Evolutionary conservation across 192 early-diverging fungal genomes (phyloP).

Genomic region (Podila epigama): DNA sequence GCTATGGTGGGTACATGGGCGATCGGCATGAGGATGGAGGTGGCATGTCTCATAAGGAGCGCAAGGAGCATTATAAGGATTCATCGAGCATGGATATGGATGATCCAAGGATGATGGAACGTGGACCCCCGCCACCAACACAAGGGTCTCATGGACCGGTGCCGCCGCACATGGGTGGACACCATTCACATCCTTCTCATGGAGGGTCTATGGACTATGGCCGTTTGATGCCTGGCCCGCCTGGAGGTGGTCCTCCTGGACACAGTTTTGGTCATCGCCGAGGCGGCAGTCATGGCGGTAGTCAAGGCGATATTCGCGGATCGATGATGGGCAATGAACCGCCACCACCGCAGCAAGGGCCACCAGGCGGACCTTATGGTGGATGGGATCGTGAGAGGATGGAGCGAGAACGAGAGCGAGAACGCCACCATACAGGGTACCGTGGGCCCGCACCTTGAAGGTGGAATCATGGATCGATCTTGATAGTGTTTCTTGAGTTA

Average conservation of each 20-base stretch:
- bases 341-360: slow-evolving; percentile 18
- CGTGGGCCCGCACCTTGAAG: slow-evolving; percentile 7
- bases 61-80: slow-evolving; percentile 46
- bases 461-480: too few relatives aligned
- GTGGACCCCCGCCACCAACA: slow-evolving; percentile 21
- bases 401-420: slow-evolving; percentile 33
- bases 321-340: slow-evolving; percentile 32
- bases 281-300: slow-evolving; percentile 38
- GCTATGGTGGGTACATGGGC: slow-evolving; percentile 42
- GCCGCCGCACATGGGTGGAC: slow-evolving; percentile 28
- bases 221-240: slow-evolving; percentile 42
- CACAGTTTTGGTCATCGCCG: slow-evolving; percentile 33
- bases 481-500: too few relatives aligned
- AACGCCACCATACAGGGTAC: slow-evolving; percentile 36
- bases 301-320: slow-evolving; percentile 38
- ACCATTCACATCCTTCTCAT: slow-evolving; percentile 39
- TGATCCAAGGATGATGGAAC: slow-evolving; percentile 44
- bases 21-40: slow-evolving; percentile 26
- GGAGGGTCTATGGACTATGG: slow-evolving; percentile 49
- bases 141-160: slow-evolving; percentile 35
- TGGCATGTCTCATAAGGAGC: slow-evolving; percentile 22
- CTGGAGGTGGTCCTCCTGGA: slow-evolving; percentile 15
- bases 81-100: slow-evolving; percentile 35
- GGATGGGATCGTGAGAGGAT: slow-evolving; percentile 45
- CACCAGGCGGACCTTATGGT: slow-evolving; percentile 2